Base-by-base conservation (phyloP, 2,329 filamentous ascomycete species). In the Graphilbum sp. region DNA sequence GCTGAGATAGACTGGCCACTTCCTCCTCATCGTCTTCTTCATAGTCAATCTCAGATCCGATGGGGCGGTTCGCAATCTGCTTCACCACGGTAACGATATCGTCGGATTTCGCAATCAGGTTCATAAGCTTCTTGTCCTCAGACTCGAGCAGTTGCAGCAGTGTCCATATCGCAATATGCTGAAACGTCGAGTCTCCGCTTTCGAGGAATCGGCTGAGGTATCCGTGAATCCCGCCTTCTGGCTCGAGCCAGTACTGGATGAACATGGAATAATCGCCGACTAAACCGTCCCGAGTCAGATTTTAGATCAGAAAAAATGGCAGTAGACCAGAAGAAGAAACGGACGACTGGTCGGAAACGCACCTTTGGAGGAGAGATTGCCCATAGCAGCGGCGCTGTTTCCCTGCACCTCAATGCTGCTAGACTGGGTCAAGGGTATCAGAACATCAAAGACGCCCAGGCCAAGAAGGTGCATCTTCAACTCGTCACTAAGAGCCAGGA, bases 161-260 rank as follows among this genome's bases (percentile, higher is more conserved):
- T 2, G 90, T 98, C 90, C 90, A 98, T 45, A 96, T 94, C 36
- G 90, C 90, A 53, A 98, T 98, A 55, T 98, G 90, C 59, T 98
- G 90, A 67, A 98, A 98, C 0, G 90, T 98, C 1, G 90, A 78
- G 54, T 98, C 90, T 31, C 87, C 88, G 46, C 86, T 95, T 33
- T 82, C 83, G 16, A 98, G 69, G 66, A 98, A 98, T 39, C 88
- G 78, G 50, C 78, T 82, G 27, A 98, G 69, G 54, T 98, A 98
- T 38, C 90, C 90, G 53, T 95, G 87, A 43, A 98, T 94, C 34
- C 90, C 90, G 34, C 86, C 90, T 44, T 85, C 81, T 2, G 90
- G 90, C 50, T 93, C 79, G 16, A 72, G 77, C 90, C 90, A 98
- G 57, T 93, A 84, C 48, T 85, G 79, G 31, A 95, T 79, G 55